A percentile compares a stretch with the other conserved stretches of the same genome.
Conservation (phyloP, 352 stramenopile species). For the Peronospora belbahrii region DNA sequence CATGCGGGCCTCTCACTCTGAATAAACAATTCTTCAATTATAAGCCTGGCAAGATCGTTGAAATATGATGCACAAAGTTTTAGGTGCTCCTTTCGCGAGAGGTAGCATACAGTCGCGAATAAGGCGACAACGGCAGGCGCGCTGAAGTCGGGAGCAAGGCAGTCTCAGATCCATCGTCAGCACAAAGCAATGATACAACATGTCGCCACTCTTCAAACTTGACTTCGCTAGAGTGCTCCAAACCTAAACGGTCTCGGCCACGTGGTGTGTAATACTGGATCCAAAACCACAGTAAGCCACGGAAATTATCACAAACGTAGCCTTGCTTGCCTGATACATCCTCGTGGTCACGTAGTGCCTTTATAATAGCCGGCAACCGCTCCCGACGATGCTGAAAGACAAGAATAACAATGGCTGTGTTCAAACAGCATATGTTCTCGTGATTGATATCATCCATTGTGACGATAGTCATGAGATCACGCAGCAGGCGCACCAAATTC, state of each 20-base stretch:
- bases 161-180: constrained; percentile 86
- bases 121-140: constrained; percentile 52
- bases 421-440: constrained; percentile 97
- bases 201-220: constrained; percentile 90
- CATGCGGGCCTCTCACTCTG: not conserved
- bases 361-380: constrained; percentile 62
- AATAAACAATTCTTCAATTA: not conserved
- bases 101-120: constrained; percentile 51
- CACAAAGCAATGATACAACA: constrained; percentile 87
- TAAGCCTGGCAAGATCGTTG: not conserved
- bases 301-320: constrained; percentile 87
- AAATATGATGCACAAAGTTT: not conserved
- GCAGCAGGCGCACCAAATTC: constrained; percentile 86
- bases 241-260: constrained; percentile 87
- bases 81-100: constrained; percentile 16
- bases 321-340: constrained; percentile 51
- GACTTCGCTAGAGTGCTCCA: constrained; percentile 94
- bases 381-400: constrained; percentile 90
- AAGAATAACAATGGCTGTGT: constrained; percentile 93
- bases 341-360: constrained; percentile 60
- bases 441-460: constrained; percentile 93
- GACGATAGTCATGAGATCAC: constrained; percentile 93
- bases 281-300: constrained; percentile 92
- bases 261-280: constrained; percentile 93
- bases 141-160: constrained; percentile 59